phyloP scores from a whole-genome alignment of 352 stramenopile species.

The Elongisporangium anandrum region DNA sequence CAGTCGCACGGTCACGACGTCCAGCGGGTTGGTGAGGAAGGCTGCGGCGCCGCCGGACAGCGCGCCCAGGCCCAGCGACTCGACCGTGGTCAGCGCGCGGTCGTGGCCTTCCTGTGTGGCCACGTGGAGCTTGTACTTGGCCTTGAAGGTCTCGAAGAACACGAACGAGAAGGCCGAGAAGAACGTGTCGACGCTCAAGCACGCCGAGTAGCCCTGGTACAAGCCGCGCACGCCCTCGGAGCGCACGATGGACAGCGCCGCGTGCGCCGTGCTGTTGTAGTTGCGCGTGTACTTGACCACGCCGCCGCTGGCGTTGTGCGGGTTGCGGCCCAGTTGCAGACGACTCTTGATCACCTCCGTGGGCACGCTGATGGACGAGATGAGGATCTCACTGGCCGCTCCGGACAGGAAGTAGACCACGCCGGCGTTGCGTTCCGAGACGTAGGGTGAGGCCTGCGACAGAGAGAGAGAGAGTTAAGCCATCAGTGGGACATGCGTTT shows the following conservation, averaged over 20 bases:
- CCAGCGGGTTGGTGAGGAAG: conserved; percentile 78
- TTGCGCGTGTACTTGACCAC: conserved; percentile 67
- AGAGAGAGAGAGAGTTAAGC: background rate
- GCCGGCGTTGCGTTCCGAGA: conserved; percentile 41
- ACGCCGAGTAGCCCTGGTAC: conserved; percentile 73
- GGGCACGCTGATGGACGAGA: conserved; percentile 69
- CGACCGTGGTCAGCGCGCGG: conserved; percentile 33
- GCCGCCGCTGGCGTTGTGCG: conserved; percentile 57
- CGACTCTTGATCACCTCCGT: conserved; percentile 80
- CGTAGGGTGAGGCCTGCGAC: conserved; percentile 18
- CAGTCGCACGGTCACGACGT: conserved; percentile 74
- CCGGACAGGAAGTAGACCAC: conserved; percentile 71
- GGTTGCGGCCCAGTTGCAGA: conserved; percentile 73
- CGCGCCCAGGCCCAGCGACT: conserved; percentile 56
- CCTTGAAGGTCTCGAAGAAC: conserved; percentile 78
- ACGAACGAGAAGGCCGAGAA: conserved; percentile 82
- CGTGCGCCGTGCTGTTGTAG: conserved; percentile 61
- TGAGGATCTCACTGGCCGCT: conserved; percentile 58
- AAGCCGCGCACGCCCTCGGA: conserved; percentile 60
- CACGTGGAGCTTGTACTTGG: conserved; percentile 38
- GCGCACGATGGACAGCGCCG: conserved; percentile 51
- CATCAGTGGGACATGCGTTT: too few species aligned
- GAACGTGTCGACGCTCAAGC: conserved; percentile 74
- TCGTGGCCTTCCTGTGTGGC: conserved; percentile 19
- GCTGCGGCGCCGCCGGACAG: conserved; percentile 55